Evolutionary conservation across 1,139 yeast species (phyloP).

Genomic region (Protomyces inouyei): DNA sequence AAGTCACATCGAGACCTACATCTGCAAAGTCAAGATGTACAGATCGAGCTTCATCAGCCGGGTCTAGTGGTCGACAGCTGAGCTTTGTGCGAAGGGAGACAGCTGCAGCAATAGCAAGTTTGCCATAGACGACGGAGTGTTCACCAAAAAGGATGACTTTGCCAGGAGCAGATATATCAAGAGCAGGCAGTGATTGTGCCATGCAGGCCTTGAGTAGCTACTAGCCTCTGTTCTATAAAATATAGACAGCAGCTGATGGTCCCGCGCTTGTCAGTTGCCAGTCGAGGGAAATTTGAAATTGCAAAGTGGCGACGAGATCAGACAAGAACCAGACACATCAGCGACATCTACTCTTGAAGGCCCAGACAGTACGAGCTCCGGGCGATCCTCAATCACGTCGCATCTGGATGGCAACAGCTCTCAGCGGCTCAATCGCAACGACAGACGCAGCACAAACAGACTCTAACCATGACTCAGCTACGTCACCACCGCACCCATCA

Average conservation of each 20-base stretch:
- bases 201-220: too few relatives aligned
- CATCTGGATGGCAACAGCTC: neutral
- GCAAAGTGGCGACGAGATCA: too few relatives aligned
- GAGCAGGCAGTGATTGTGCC: too few relatives aligned
- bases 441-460: neutral
- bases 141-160: slow-evolving; percentile 95
- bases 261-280: too few relatives aligned
- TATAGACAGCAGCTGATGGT: too few relatives aligned
- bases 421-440: neutral
- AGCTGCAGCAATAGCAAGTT: slow-evolving; percentile 90
- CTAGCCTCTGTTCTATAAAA: too few relatives aligned
- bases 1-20: slow-evolving; percentile 52
- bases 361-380: too few relatives aligned
- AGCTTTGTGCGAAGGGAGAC: slow-evolving; percentile 75
- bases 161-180: slow-evolving; percentile 82
- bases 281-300: too few relatives aligned
- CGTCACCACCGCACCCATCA: neutral
- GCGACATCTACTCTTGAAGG: too few relatives aligned
- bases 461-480: too few relatives aligned
- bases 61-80: slow-evolving; percentile 46
- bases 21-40: slow-evolving; percentile 78
- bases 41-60: slow-evolving; percentile 34
- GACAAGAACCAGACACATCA: too few relatives aligned
- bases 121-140: slow-evolving; percentile 90
- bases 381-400: neutral